Evolutionary conservation across 768 basidiomycete species (phyloP), one percentile per base, ranked within the genome.

Genomic region (Psilocybe azurescens): DNA sequence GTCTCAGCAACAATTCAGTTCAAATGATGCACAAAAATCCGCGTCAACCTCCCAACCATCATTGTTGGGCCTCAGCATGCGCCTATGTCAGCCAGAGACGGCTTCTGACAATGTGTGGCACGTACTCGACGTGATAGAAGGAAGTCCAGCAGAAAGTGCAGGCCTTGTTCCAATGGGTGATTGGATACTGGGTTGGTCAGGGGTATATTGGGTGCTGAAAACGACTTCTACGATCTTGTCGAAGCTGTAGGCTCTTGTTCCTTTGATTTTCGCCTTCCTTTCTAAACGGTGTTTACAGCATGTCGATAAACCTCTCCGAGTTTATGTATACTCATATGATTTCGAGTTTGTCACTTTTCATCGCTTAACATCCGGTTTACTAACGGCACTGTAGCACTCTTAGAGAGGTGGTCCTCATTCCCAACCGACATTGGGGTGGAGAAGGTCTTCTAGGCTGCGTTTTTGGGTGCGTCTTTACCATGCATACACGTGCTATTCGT

Each of bases 41-140:
- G 79, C 76, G 44, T 65, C 77, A 6, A 77, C 77, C 18, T 75
- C 81, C 4, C 89, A 92, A 69, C 96, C 97, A 3, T 97, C 95
- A 8, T 75, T 99, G n/a, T 83, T 99, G 28, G 97, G 97, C 0
- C 81, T 99, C 6, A 95, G 92, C 70, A 89, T 99, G 86, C 86
- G 97, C 20, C 85, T 98, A 71, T 99, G 97, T 72, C 87, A 93
- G 72, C 95, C 97, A 3, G 90, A 93, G 68, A 82, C 86, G 54
- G 91, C 97, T 14, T 79, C 93, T 18, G 95, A 98, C 70, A 94
- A 91, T 65, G 95, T 99, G 5, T 99, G 97, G 96, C 97, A 99
- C 75, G 95, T 99, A 44, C 81, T 99, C 50, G 97, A 99, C 71
- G 95, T 99, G 13, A 78, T 97, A 44, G 97, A 99, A 74, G 97